These are phyloP conservation scores for Cladosporium austrohemisphaericum DNA, from an alignment of 2,329 filamentous ascomycete species.

Conservation along the genomic window DNA sequence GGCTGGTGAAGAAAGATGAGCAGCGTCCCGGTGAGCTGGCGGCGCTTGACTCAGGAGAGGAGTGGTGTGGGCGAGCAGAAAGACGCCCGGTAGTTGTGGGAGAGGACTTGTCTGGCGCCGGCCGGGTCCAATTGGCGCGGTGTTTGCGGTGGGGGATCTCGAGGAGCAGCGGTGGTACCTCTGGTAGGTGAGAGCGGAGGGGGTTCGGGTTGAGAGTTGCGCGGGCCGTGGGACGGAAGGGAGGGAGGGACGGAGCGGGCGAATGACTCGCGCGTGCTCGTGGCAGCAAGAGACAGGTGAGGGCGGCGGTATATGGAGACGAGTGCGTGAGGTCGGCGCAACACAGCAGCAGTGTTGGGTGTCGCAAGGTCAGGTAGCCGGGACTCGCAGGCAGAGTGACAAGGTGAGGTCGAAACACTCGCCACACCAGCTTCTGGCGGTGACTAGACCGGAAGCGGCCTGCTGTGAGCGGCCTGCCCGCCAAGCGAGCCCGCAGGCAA, in stretches of 20 bases:
- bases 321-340: too few species aligned
- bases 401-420: not conserved
- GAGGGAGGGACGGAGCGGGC: not conserved
- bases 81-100: constrained; percentile 1
- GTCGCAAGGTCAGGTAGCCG: too few species aligned
- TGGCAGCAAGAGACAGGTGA: not conserved
- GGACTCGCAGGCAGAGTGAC: not conserved
- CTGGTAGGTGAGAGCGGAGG: constrained; percentile 1
- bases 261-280: not conserved
- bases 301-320: not conserved
- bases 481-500: not conserved
- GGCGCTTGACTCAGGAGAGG: constrained; percentile 3
- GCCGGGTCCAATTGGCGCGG: constrained; percentile 10
- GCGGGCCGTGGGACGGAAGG: not conserved
- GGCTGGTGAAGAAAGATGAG: too few species aligned
- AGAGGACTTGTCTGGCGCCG: constrained; percentile 1
- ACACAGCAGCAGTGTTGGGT: too few species aligned
- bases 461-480: not conserved
- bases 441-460: constrained; percentile 1
- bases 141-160: constrained; percentile 4
- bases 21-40: too few species aligned
- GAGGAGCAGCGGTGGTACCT: not conserved
- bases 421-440: not conserved
- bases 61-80: not conserved
- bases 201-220: not conserved